These are phyloP conservation scores for Rusavskia elegans DNA, from an alignment of 495 filamentous ascomycete species.

Conservation along the genomic window DNA sequence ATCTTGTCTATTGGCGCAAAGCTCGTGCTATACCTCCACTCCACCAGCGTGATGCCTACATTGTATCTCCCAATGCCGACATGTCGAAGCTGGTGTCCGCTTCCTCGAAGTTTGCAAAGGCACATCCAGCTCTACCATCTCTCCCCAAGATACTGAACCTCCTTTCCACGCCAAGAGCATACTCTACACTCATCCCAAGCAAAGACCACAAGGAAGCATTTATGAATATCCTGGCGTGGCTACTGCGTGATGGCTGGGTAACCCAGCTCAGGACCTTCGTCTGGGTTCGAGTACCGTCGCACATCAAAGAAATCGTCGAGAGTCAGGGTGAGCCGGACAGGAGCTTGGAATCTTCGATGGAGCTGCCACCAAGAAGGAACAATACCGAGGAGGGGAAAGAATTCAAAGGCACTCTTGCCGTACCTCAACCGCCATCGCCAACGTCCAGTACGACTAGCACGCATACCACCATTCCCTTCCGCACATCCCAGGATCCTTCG, in stretches of 20 bases:
- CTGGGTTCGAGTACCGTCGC: slow-evolving; percentile 46
- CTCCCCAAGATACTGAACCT: slow-evolving; percentile 71
- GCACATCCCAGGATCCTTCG: slow-evolving; percentile 1
- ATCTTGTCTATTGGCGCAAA: slow-evolving; percentile 88
- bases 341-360: not conserved
- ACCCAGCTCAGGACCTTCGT: slow-evolving; percentile 80
- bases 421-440: slow-evolving; percentile 26
- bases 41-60: slow-evolving; percentile 80
- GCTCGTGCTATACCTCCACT: slow-evolving; percentile 85
- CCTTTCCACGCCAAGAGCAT: slow-evolving; percentile 65
- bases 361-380: slow-evolving; percentile 1
- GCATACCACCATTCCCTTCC: slow-evolving; percentile 24
- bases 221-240: slow-evolving; percentile 80
- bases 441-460: slow-evolving; percentile 16
- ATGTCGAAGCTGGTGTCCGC: slow-evolving; percentile 55
- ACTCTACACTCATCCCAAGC: slow-evolving; percentile 66
- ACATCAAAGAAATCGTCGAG: slow-evolving; percentile 34
- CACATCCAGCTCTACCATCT: slow-evolving; percentile 66
- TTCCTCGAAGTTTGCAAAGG: slow-evolving; percentile 49
- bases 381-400: slow-evolving; percentile 15
- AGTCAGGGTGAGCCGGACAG: not conserved
- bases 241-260: slow-evolving; percentile 83
- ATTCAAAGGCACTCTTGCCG: slow-evolving; percentile 19
- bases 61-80: slow-evolving; percentile 83
- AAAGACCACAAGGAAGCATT: slow-evolving; percentile 79